These are phyloP conservation scores for Talaromyces wortmannii DNA, from an alignment of 495 filamentous ascomycete genomes.

Conservation along the genomic window DNA sequence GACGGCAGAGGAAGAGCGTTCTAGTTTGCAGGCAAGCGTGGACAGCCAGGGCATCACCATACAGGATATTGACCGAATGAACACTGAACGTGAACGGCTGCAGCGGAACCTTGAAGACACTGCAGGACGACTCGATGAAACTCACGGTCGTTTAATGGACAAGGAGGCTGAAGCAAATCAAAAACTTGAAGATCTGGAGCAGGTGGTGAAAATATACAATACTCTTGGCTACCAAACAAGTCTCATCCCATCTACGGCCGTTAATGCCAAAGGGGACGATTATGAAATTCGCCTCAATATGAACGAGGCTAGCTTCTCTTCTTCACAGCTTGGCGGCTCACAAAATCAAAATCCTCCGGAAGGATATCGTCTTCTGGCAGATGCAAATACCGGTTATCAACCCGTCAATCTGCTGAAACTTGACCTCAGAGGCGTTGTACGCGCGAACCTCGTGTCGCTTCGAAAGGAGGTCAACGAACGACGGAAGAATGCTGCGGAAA, in stretches of 20 bases:
- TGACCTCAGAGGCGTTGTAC: constrained; percentile 76
- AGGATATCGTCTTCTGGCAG: constrained; percentile 65
- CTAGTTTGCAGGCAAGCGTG: constrained; percentile 73
- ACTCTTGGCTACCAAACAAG: constrained; percentile 88
- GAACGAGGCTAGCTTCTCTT: constrained; percentile 68
- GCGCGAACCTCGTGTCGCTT: constrained; percentile 66
- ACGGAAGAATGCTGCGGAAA: constrained; percentile 71
- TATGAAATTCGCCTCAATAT: constrained; percentile 77
- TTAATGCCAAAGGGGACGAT: constrained; percentile 75
- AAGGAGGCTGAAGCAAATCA: constrained; percentile 76
- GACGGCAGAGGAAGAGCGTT: constrained; percentile 71
- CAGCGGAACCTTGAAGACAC: constrained; percentile 77
- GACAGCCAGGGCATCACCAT: constrained; percentile 91
- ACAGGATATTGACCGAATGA: constrained; percentile 98
- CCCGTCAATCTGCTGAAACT: constrained; percentile 80
- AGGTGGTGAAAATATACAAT: constrained; percentile 82
- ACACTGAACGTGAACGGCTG: constrained; percentile 83
- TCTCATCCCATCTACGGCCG: constrained; percentile 74
- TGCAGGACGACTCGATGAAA: constrained; percentile 66
- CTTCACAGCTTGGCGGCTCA: constrained; percentile 61
- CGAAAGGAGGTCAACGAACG: constrained; percentile 86
- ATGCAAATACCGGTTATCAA: constrained; percentile 78
- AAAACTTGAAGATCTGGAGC: constrained; percentile 84
- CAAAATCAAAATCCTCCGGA: constrained; percentile 42
- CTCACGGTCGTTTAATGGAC: constrained; percentile 71